These are phyloP conservation scores for Akanthomyces uredinophilus DNA, from an alignment of 2,329 filamentous ascomycete genomes.

Conservation along the genomic window DNA sequence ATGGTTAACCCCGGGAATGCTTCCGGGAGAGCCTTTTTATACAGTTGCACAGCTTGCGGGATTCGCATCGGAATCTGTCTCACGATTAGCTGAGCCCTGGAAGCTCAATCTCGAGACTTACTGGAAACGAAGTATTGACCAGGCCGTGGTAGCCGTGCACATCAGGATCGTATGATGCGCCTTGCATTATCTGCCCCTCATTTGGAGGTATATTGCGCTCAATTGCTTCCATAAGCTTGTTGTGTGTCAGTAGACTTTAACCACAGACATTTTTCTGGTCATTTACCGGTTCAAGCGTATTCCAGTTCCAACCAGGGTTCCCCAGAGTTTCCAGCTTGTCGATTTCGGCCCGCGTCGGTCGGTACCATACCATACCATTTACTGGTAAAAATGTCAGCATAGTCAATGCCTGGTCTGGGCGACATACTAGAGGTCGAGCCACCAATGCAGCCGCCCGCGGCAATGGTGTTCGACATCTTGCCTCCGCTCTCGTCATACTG, in stretches of 20 bases:
- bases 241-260: slow-evolving; percentile 15
- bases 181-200: slow-evolving; percentile 18
- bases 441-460: slow-evolving; percentile 22
- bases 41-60: slow-evolving; percentile 19
- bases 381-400: slow-evolving; percentile 16
- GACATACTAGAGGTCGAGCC: slow-evolving; percentile 22
- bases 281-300: slow-evolving; percentile 26
- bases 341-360: slow-evolving; percentile 21
- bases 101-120: not conserved
- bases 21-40: slow-evolving; percentile 20
- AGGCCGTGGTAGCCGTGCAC: slow-evolving; percentile 21
- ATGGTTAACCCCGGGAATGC: slow-evolving; percentile 20
- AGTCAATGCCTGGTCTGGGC: too few relatives aligned
- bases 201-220: slow-evolving; percentile 21
- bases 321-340: slow-evolving; percentile 19
- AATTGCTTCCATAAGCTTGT: slow-evolving; percentile 18
- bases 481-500: slow-evolving; percentile 19
- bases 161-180: slow-evolving; percentile 25
- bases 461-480: slow-evolving; percentile 16
- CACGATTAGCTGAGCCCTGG: not conserved
- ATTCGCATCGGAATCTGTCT: slow-evolving; percentile 20
- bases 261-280: slow-evolving; percentile 14
- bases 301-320: slow-evolving; percentile 29
- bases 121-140: slow-evolving; percentile 23
- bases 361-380: slow-evolving; percentile 23